Percentiles rank a stretch among this genome's conserved stretches.
Conservation (phyloP, 1,139 yeast species). For the Williopsis jadinii region DNA sequence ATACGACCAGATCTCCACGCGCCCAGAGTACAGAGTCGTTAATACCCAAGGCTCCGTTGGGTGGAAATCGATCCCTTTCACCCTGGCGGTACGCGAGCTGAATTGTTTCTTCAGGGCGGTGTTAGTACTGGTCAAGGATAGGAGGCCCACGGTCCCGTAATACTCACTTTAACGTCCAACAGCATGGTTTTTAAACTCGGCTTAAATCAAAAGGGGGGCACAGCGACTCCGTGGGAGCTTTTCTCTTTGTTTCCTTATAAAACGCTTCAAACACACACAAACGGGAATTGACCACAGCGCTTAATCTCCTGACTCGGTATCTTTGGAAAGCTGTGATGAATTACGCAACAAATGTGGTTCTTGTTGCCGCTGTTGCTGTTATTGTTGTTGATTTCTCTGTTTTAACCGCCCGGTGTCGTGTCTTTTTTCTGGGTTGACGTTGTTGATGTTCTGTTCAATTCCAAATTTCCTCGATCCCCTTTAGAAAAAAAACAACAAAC, state of each 20-base stretch:
- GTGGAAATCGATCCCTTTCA: constrained; percentile 96
- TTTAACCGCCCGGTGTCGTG: constrained; percentile 1
- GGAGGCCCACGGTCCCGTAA: neutral
- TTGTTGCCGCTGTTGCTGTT: constrained; percentile 1
- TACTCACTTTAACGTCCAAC: constrained; percentile 13
- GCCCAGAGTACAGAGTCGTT: constrained; percentile 75
- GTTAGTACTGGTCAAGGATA: constrained; percentile 5
- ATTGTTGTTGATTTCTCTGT: neutral
- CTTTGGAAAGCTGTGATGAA: neutral
- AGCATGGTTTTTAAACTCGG: constrained; percentile 4
- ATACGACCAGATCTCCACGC: constrained; percentile 87
- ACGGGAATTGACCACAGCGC: neutral
- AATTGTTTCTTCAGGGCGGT: constrained; percentile 49
- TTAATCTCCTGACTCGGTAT: no score
- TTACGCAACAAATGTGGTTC: neutral
- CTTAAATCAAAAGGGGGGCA: no score
- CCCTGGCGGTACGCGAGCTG: constrained; percentile 88
- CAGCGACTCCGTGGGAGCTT: neutral
- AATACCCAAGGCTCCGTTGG: constrained; percentile 97
- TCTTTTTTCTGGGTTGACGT: neutral
- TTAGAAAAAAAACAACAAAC: no score
- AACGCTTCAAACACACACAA: neutral
- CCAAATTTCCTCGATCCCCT: no score
- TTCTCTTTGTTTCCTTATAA: neutral
- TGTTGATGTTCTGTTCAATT: no score